Conservation (phyloP, 305 asterid genomes). For the Plantago lanceolata region DNA sequence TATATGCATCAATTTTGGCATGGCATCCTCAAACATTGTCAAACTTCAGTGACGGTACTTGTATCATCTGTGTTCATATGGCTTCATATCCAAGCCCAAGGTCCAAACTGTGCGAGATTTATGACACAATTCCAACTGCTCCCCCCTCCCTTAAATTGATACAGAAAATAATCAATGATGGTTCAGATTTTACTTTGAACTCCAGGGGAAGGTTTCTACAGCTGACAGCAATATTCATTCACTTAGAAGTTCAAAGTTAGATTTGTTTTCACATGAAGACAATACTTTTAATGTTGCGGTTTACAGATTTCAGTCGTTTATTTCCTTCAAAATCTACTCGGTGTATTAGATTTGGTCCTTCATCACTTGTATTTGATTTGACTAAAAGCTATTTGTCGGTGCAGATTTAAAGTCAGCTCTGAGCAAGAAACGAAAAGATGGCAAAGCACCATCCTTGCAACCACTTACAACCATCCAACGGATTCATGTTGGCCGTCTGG, state of each 20-base stretch:
- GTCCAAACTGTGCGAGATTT: not conserved
- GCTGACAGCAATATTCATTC: not conserved
- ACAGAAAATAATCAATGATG: not conserved
- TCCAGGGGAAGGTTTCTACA: not conserved
- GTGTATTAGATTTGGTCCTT: constrained; percentile 9
- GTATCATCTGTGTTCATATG: no score
- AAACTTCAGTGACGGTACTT: no score
- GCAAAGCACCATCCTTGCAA: constrained; percentile 51
- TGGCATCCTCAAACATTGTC: no score
- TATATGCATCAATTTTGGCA: no score
- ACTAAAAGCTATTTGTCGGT: no score
- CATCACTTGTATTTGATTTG: not conserved
- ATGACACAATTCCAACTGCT: not conserved
- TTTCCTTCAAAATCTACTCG: constrained; percentile 1
- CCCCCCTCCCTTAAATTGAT: not conserved
- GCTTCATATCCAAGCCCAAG: not conserved
- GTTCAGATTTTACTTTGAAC: not conserved
- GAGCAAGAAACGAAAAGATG: constrained; percentile 81
- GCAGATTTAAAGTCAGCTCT: constrained; percentile 77
- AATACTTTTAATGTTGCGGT: constrained; percentile 1
- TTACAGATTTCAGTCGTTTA: not conserved
- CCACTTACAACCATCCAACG: constrained; percentile 81
- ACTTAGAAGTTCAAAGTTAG: not conserved
- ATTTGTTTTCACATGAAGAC: not conserved
- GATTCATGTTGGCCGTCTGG: constrained; percentile 49